These are phyloP conservation scores for Incumbomyces lentus DNA, from an alignment of 2,329 filamentous ascomycete genomes.

Conservation along the genomic window DNA sequence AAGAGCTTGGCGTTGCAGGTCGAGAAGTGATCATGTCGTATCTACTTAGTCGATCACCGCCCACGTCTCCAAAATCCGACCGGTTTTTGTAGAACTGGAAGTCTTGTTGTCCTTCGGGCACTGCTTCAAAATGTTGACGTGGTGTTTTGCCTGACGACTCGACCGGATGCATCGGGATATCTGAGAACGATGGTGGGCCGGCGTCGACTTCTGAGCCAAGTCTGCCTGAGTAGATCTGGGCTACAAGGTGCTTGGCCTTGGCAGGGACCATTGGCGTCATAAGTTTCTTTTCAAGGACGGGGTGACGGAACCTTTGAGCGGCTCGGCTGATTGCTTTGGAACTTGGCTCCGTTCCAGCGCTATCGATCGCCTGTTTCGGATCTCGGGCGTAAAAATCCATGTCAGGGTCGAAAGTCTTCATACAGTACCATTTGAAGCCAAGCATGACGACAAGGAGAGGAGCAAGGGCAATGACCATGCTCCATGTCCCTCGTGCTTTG, in stretches of 20 bases:
- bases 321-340: constrained; percentile 48
- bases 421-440: constrained; percentile 79
- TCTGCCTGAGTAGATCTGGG: constrained; percentile 76
- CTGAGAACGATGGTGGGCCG: constrained; percentile 51
- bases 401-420: constrained; percentile 61
- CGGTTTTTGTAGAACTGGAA: constrained; percentile 88
- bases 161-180: constrained; percentile 53
- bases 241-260: constrained; percentile 75
- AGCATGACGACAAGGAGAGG: constrained; percentile 71
- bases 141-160: constrained; percentile 31
- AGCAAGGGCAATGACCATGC: constrained; percentile 57
- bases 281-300: constrained; percentile 75
- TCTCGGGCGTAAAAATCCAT: constrained; percentile 70
- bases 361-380: constrained; percentile 32
- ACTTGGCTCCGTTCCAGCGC: constrained; percentile 19
- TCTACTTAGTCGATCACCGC: constrained; percentile 52
- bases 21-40: constrained; percentile 37
- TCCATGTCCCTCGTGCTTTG: constrained; percentile 56
- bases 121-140: constrained; percentile 71
- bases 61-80: constrained; percentile 79
- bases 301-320: constrained; percentile 75
- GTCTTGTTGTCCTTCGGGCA: constrained; percentile 75
- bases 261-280: constrained; percentile 94
- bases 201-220: constrained; percentile 54
- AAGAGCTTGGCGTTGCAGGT: constrained; percentile 32